These are phyloP conservation scores for Salix koriyanagi DNA, from an alignment of 345 rosid species.

Conservation along the genomic window DNA sequence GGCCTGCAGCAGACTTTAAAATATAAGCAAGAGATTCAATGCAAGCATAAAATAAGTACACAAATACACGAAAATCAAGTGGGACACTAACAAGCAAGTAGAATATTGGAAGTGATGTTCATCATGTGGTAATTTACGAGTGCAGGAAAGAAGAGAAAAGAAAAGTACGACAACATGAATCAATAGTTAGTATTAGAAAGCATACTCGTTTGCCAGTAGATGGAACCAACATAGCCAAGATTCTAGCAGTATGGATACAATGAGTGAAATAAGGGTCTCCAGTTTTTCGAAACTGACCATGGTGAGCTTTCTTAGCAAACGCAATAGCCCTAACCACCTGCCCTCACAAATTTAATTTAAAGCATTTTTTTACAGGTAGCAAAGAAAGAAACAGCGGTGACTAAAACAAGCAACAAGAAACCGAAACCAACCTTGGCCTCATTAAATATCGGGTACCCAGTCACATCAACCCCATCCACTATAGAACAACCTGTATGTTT, in stretches of 20 bases:
- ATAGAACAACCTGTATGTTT: slow-evolving; percentile 40
- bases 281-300: slow-evolving; percentile 59
- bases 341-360: slow-evolving; percentile 42
- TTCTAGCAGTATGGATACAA: slow-evolving; percentile 65
- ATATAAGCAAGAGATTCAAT: slow-evolving; percentile 8
- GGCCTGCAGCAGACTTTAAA: slow-evolving; percentile 37
- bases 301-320: slow-evolving; percentile 62
- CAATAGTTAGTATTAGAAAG: neutral
- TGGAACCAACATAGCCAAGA: slow-evolving; percentile 64
- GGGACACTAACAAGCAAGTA: neutral
- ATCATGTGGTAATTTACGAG: neutral
- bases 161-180: neutral
- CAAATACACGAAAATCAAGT: neutral
- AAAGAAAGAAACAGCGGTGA: neutral
- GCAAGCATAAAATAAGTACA: neutral
- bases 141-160: neutral
- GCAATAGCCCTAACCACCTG: slow-evolving; percentile 75
- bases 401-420: slow-evolving; percentile 14
- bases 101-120: neutral
- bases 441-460: slow-evolving; percentile 53
- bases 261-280: slow-evolving; percentile 69
- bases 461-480: slow-evolving; percentile 62
- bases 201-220: slow-evolving; percentile 52
- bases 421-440: slow-evolving; percentile 49
- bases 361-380: slow-evolving; percentile 11